A percentile compares a stretch with the other conserved stretches of the same genome.
Evolutionary conservation across 2,329 filamentous ascomycete genomes (phyloP).

Genomic region (Aspergillus sclerotialis): DNA sequence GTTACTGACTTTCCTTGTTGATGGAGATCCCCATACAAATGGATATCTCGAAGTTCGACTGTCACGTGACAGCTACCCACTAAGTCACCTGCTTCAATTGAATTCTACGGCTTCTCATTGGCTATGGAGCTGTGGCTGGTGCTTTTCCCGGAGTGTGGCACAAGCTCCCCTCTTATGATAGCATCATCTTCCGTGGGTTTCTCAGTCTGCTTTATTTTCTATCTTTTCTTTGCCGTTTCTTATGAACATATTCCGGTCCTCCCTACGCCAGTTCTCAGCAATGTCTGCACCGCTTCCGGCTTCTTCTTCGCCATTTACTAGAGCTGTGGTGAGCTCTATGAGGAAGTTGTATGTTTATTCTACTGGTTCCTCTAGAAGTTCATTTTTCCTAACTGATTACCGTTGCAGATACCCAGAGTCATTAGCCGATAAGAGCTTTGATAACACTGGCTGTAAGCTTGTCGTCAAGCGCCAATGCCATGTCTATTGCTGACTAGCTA

Average conservation of each 20-base stretch:
- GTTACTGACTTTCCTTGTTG: no score
- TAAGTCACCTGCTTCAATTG: background rate
- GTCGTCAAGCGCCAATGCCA: background rate
- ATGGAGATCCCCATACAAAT: no score
- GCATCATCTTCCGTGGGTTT: slow-evolving; percentile 3
- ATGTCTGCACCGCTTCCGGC: slow-evolving; percentile 27
- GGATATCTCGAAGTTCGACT: no score
- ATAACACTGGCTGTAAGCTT: slow-evolving; percentile 77
- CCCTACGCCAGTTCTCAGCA: slow-evolving; percentile 19
- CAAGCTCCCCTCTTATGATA: slow-evolving; percentile 2
- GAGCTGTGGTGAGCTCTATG: slow-evolving; percentile 70
- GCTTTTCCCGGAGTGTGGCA: slow-evolving; percentile 6
- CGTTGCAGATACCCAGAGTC: slow-evolving; percentile 71
- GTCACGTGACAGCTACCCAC: no score
- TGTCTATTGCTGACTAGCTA: background rate
- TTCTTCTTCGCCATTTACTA: slow-evolving; percentile 53
- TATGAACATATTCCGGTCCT: slow-evolving; percentile 17
- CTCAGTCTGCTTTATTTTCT: slow-evolving; percentile 3
- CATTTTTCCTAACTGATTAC: slow-evolving; percentile 5
- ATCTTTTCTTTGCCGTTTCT: slow-evolving; percentile 3
- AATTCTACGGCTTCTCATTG: slow-evolving; percentile 11
- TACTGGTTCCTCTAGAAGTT: background rate
- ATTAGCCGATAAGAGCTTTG: slow-evolving; percentile 83
- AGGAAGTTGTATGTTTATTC: slow-evolving; percentile 58
- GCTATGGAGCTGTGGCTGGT: slow-evolving; percentile 17